These are phyloP conservation scores for Knoxdaviesia capensis DNA, from an alignment of 2,329 filamentous ascomycete genomes.

Conservation along the genomic window DNA sequence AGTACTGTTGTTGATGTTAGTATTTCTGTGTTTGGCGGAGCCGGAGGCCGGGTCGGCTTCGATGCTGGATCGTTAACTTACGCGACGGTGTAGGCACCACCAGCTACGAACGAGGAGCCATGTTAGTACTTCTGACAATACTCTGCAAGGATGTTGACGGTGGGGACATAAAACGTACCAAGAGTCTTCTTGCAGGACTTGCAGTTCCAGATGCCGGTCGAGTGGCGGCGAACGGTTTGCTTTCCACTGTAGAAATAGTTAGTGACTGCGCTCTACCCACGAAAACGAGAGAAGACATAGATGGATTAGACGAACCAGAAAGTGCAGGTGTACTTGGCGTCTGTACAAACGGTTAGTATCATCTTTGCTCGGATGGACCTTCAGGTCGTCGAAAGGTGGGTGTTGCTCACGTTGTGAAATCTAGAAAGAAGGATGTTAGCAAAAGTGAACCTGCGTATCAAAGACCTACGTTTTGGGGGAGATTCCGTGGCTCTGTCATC, in stretches of 20 bases:
- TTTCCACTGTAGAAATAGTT: conserved; percentile 38
- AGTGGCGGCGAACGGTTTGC: conserved; percentile 75
- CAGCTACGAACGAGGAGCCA: conserved; percentile 10
- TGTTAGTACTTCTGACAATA: not conserved
- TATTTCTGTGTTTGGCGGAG: conserved; percentile 1
- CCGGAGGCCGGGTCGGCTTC: not conserved
- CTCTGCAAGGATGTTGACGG: not conserved
- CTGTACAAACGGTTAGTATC: too few relatives aligned
- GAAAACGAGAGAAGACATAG: too few relatives aligned
- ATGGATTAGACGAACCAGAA: conserved; percentile 39
- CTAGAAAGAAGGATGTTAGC: conserved; percentile 19
- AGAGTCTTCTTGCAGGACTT: conserved; percentile 85
- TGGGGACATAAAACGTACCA: conserved; percentile 1
- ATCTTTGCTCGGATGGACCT: too few relatives aligned
- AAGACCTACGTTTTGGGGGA: too few relatives aligned
- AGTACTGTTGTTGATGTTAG: conserved; percentile 38
- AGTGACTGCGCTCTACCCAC: too few relatives aligned
- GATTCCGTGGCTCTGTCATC: too few relatives aligned
- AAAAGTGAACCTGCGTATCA: too few relatives aligned
- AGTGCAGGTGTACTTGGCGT: conserved; percentile 91
- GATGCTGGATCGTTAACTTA: conserved; percentile 34
- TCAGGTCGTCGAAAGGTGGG: too few relatives aligned
- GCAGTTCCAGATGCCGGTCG: conserved; percentile 96
- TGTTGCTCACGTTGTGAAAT: conserved; percentile 50
- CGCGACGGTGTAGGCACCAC: conserved; percentile 87